Percentiles rank a stretch among this genome's conserved stretches.
Evolutionary conservation across 257 asterid genomes (phyloP).

Genomic region (Nicotiana tabacum): DNA sequence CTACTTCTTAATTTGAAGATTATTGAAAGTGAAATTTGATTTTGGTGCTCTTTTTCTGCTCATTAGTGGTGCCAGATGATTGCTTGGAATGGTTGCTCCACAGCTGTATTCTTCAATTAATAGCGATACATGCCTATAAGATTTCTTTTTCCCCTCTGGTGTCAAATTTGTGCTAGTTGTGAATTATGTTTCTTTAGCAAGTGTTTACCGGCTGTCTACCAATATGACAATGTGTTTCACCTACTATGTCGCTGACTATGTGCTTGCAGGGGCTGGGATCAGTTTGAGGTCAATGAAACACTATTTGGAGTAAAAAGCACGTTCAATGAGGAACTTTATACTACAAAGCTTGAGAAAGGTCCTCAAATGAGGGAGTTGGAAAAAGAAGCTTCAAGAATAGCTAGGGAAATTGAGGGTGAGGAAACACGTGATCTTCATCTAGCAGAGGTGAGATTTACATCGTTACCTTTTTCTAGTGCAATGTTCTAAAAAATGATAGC

Average conservation of each 20-base stretch:
- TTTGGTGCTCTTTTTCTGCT: not conserved
- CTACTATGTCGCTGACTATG: not conserved
- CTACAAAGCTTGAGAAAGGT: conserved; percentile 92
- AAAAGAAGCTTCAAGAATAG: conserved; percentile 75
- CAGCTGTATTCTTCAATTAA: not conserved
- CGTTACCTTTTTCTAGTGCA: not conserved
- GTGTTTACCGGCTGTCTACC: not conserved
- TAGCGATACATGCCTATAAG: not conserved
- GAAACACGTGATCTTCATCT: conserved; percentile 87
- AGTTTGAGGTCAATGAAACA: conserved; percentile 75
- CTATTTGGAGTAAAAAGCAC: conserved; percentile 96
- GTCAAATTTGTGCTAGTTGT: not conserved
- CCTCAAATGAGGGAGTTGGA: conserved; percentile 84
- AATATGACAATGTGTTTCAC: not conserved
- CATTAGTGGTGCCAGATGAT: not conserved
- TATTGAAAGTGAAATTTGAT: not conserved
- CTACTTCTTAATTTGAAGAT: not conserved
- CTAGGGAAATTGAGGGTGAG: conserved; percentile 92
- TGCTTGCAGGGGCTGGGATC: conserved; percentile 88
- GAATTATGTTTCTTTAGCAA: not conserved
- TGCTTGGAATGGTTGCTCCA: not conserved
- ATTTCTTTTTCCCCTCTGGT: not conserved
- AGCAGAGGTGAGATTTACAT: conserved; percentile 65
- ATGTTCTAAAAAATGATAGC: not conserved
- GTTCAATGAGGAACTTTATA: conserved; percentile 89